Evolutionary conservation across 805 yeast genomes (phyloP), one percentile per base, ranked within the genome.

Genomic region (Lipomyces sp.): DNA sequence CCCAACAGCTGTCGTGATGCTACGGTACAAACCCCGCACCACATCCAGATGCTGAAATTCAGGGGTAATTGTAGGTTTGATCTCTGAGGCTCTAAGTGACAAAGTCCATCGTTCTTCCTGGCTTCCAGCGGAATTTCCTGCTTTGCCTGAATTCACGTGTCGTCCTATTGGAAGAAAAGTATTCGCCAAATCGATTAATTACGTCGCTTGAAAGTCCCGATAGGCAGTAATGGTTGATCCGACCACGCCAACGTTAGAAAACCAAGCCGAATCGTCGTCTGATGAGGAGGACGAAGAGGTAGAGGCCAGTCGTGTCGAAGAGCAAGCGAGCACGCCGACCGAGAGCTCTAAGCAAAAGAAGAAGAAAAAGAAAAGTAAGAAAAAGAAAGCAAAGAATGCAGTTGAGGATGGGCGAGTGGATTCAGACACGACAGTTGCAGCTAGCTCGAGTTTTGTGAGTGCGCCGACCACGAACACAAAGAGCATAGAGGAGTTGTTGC

Each of bases 291-390:
- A 64, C 30, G 59, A 45, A 7, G 48, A n/a, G 39, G 57, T 13
- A 4, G 57, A 34, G 42, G 29, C n/a, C 33, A 53, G 13, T 10
- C 56, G 56, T 39, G 39, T 34, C 32, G 57, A 45, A 11, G 61
- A 18, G 32, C 62, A 39, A 24, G 8, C 53, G 24, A 34, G 42
- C 13, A 13, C 42, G 66, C 8, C 15, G 60, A 34, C 32, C 35
- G 45, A n/a, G 29, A 37, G 11, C 32, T 18, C 30, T 59, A 35
- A 63, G 29, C 60, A 53, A 39, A 63, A 58, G 51, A 63, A 63
- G 42, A 66, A 66, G 64, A 66, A 64, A 50, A 57, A 42, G 30
- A 64, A 61, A 30, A 64, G 60, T 42, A 66, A 66, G 63, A 66
- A 66, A 30, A 64, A 60, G 59, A 66, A 64, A 55, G 54, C 57